Evolutionary conservation across 345 rosid genomes (phyloP), one percentile per base, ranked within the genome.

Genomic region (Bruguiera sexangula): DNA sequence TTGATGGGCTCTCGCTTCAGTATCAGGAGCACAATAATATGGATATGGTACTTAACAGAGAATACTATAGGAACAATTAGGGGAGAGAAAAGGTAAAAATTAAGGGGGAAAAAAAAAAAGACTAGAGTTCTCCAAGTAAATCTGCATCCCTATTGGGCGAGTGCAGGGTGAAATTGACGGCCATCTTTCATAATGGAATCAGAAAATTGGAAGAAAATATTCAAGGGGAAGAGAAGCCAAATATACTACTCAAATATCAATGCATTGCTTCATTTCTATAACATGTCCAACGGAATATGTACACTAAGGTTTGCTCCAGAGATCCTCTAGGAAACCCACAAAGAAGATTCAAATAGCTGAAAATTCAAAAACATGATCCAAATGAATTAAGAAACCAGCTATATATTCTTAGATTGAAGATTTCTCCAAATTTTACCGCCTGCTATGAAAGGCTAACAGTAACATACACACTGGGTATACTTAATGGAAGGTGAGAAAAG

Each of bases 1-100:
- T 69, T 26, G 20, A 74, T 63, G 19, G 63, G 58, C 16, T 58
- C 21, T 56, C 52, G 60, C 18, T 65, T 78, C 73, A 80, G 72
- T 31, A 65, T 55, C 22, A 32, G 1, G 8, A 50, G 11, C 30
- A 55, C 4, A 54, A 8, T 55, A 6, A 55, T n/a, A 22, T 13
- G 27, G 22, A 22, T n/a, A 22, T 1, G 10, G 29, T 10, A 55
- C 21, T 22, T n/a, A 55, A 55, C 24, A 9, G 9, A 26, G 59
- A 26, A 2, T 8, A 55, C 50, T 43, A 10, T 39, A 43, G 50
- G 18, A 43, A 43, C 50, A 43, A 43, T 43, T 13, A 3, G 50
- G 18, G 0, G 18, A 9, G 27, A 21, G 29, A 55, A 9, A 22
- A 22, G 27, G 59, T 0, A 3, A 43, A 43, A 43, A 43, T 37